Percentiles rank a stretch among this genome's conserved stretches.
Evolutionary conservation across 805 yeast species (phyloP).

Genomic region (Saturnispora mendoncae): DNA sequence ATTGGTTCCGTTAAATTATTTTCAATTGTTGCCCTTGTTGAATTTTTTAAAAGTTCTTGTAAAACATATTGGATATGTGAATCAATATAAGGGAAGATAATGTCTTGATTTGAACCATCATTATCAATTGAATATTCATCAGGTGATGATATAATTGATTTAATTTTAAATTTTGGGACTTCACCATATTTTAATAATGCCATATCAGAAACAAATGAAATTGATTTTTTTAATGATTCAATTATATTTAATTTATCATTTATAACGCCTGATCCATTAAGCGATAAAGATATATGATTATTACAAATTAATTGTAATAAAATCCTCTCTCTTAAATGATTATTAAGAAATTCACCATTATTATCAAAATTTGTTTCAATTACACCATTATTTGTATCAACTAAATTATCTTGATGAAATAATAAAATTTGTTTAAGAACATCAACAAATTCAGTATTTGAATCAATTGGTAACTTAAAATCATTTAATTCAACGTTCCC

Average conservation of each 20-base stretch:
- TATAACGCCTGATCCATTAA: slow-evolving; percentile 45
- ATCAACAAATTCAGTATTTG: slow-evolving; percentile 44
- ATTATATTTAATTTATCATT: slow-evolving; percentile 60
- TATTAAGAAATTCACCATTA: slow-evolving; percentile 46
- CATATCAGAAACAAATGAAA: slow-evolving; percentile 73
- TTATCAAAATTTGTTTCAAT: slow-evolving; percentile 26
- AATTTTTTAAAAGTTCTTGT: slow-evolving; percentile 79
- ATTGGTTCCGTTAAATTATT: slow-evolving; percentile 39
- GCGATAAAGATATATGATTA: slow-evolving; percentile 65
- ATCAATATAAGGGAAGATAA: slow-evolving; percentile 74
- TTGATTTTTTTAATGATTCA: slow-evolving; percentile 52
- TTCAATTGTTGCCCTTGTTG: slow-evolving; percentile 84
- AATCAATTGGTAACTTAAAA: slow-evolving; percentile 30
- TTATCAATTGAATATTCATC: slow-evolving; percentile 25
- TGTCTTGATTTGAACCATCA: slow-evolving; percentile 13
- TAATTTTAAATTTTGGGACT: slow-evolving; percentile 50
- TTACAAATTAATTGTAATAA: slow-evolving; percentile 80
- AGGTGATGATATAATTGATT: slow-evolving; percentile 28
- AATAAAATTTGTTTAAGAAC: slow-evolving; percentile 54
- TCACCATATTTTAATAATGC: slow-evolving; percentile 78
- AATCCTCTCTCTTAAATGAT: slow-evolving; percentile 75
- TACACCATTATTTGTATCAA: slow-evolving; percentile 75
- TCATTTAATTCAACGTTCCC: background rate
- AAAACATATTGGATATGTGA: slow-evolving; percentile 81
- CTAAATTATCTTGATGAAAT: slow-evolving; percentile 77